Conservation (phyloP, 2,329 filamentous ascomycete genomes). For the Didymella pinodella region DNA sequence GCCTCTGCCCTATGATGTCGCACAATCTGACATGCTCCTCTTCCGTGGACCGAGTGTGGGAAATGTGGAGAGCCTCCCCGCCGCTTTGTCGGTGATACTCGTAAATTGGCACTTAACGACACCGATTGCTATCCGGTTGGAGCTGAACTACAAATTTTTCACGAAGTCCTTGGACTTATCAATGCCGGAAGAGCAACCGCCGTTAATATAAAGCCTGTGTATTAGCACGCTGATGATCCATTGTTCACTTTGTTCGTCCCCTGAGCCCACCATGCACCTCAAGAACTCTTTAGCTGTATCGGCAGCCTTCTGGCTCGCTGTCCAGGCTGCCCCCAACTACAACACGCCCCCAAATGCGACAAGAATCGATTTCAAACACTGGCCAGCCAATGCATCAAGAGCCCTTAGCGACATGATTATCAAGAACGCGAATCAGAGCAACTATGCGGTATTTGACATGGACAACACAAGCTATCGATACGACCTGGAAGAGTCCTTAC, state of each 20-base stretch:
- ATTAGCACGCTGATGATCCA: background rate
- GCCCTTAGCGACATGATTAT: constrained; percentile 41
- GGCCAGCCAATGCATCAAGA: constrained; percentile 38
- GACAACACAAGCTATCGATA: constrained; percentile 45
- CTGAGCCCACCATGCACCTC: constrained; percentile 11
- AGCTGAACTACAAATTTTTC: constrained; percentile 14
- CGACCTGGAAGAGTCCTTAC: constrained; percentile 41
- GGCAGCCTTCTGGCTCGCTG: constrained; percentile 34
- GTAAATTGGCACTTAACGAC: constrained; percentile 15
- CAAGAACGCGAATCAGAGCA: constrained; percentile 42
- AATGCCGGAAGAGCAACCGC: background rate
- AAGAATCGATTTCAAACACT: constrained; percentile 31
- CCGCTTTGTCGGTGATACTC: constrained; percentile 26
- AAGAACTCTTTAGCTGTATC: constrained; percentile 18
- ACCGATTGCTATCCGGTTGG: constrained; percentile 12
- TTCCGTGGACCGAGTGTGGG: constrained; percentile 10
- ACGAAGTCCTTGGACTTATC: constrained; percentile 2
- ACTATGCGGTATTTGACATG: constrained; percentile 45
- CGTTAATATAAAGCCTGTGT: constrained; percentile 1
- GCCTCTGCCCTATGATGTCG: constrained; percentile 1
- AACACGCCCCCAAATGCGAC: constrained; percentile 23
- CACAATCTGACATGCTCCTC: constrained; percentile 14
- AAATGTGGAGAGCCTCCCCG: constrained; percentile 21
- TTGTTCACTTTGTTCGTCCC: background rate
- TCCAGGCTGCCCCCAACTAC: constrained; percentile 28